A percentile compares a stretch with the other conserved stretches of the same genome.
phyloP scores from a whole-genome alignment of 2,329 filamentous ascomycete species.

The Cladophialophora bantiana region DNA sequence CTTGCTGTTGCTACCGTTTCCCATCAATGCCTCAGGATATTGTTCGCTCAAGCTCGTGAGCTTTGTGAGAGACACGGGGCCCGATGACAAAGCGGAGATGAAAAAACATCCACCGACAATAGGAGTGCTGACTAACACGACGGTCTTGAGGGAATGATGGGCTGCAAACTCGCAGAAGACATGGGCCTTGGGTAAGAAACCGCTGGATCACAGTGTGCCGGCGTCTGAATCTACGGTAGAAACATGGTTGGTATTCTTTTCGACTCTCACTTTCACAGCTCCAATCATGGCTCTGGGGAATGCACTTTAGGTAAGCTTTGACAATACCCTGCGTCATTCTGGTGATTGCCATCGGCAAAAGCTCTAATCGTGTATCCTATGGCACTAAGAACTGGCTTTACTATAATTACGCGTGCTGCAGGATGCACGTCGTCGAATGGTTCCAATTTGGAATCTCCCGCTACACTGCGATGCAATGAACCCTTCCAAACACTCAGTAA shows the following conservation, averaged over 20 bases:
- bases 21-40: no score
- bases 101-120: neutral
- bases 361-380: neutral
- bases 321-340: neutral
- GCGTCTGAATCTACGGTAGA: neutral
- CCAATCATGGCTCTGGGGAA: neutral
- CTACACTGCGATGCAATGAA: neutral
- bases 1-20: no score
- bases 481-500: neutral
- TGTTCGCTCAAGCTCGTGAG: neutral
- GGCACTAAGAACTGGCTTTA: neutral
- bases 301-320: neutral
- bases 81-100: neutral
- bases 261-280: neutral
- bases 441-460: neutral
- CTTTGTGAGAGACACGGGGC: neutral
- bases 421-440: neutral
- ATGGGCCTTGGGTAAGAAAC: neutral
- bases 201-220: no score
- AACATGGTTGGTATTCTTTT: neutral
- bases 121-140: neutral
- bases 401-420: neutral
- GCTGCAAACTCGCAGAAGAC: neutral
- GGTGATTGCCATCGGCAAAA: neutral
- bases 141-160: no score